Conservation (phyloP, 164 flowering plant genomes). For the Vitis labrusca region DNA sequence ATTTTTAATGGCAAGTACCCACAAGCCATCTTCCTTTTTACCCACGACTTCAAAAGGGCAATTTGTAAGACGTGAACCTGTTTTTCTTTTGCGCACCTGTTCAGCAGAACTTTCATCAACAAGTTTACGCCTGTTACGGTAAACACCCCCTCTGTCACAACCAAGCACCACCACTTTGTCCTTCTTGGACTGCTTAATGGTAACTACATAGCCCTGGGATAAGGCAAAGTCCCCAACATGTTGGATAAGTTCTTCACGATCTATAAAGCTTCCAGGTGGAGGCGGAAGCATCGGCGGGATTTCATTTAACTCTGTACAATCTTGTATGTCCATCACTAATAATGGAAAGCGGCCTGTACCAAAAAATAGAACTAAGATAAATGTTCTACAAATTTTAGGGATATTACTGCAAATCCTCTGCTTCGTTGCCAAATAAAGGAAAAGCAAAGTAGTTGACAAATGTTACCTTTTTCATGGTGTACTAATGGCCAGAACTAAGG, state of each 20-base stretch:
- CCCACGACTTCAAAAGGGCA: conserved; percentile 53
- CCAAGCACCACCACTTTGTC: conserved; percentile 45
- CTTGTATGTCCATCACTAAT: conserved; percentile 16
- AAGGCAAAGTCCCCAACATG: conserved; percentile 42
- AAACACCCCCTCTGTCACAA: conserved; percentile 53
- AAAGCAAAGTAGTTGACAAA: no score
- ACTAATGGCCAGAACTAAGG: no score
- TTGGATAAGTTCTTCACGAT: conserved; percentile 48
- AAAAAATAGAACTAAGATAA: neutral
- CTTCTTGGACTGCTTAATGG: conserved; percentile 46
- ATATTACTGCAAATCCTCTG: no score
- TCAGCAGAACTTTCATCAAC: conserved; percentile 26
- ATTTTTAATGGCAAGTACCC: conserved; percentile 42
- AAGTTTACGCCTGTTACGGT: conserved; percentile 37
- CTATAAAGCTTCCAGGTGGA: conserved; percentile 30
- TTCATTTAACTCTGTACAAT: conserved; percentile 15
- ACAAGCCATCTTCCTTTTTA: conserved; percentile 44
- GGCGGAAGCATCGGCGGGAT: conserved; percentile 44
- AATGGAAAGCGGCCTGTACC: conserved; percentile 9
- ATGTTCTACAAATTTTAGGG: no score
- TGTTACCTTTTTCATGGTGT: no score
- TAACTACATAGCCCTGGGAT: conserved; percentile 46
- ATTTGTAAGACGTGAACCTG: conserved; percentile 49
- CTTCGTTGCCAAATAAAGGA: no score
- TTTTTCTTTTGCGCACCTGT: conserved; percentile 28